Evolutionary conservation across 768 basidiomycete genomes (phyloP).

Genomic region (Rhodosporidiobolus sp.): DNA sequence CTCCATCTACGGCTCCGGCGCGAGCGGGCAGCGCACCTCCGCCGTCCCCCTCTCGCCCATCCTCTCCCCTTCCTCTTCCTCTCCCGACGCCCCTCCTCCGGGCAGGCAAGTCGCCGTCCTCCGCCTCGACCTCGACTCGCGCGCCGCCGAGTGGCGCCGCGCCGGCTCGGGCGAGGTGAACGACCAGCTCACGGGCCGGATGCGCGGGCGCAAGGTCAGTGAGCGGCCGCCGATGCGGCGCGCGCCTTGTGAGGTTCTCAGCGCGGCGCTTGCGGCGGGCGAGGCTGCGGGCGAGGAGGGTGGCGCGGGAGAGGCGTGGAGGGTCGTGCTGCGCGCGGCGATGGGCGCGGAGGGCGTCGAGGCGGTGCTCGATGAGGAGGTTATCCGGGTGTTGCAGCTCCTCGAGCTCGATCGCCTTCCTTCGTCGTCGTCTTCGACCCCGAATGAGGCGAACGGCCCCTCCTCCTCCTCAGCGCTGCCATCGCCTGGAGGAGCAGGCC

Average conservation of each 20-base stretch:
- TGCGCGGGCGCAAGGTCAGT: background rate
- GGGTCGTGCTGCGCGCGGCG: background rate
- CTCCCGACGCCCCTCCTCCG: background rate
- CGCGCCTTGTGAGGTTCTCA: conserved; percentile 16
- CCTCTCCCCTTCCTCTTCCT: background rate
- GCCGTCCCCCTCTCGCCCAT: too few relatives aligned
- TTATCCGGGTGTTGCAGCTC: conserved; percentile 13
- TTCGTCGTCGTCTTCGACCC: background rate
- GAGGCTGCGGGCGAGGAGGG: background rate
- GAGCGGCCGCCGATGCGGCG: background rate
- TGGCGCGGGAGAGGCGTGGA: conserved; percentile 4
- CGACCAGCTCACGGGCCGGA: conserved; percentile 29
- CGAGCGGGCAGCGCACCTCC: background rate
- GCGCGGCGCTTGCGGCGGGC: conserved; percentile 11
- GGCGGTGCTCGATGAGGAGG: conserved; percentile 25
- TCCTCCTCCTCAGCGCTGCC: too few relatives aligned
- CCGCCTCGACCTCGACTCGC: conserved; percentile 19
- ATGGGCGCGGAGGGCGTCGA: background rate
- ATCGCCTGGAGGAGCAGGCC: background rate
- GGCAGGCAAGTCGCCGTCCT: conserved; percentile 11
- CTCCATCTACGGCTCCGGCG: background rate
- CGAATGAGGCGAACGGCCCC: too few relatives aligned
- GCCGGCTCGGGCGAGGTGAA: conserved; percentile 13
- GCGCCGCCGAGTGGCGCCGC: conserved; percentile 12
- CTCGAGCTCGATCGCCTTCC: conserved; percentile 4